Percentiles rank a stretch among this genome's conserved stretches.
phyloP scores from a whole-genome alignment of 306 rosid genomes.

The apple (Malus domestica) region ASM211411v1 NC_041799.1:40832501-40833000 shows the following conservation, averaged over 20 bases:
- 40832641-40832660: not conserved
- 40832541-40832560: conserved; percentile 2
- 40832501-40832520: conserved; percentile 43
- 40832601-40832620: not conserved
- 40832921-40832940: not conserved
- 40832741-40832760: not conserved
- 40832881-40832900: not conserved
- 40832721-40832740: not conserved
- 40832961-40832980: not conserved
- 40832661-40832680: not conserved
- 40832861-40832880: not conserved
- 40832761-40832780: not conserved
- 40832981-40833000: conserved; percentile 17
- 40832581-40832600: not conserved
- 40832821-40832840: not conserved
- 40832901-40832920: not conserved
- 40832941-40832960: not conserved
- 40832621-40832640: not conserved
- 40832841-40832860: not conserved
- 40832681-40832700: not conserved
- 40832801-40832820: not conserved
- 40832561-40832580: not conserved
- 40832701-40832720: not conserved
- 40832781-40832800: not conserved
- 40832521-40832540: conserved; percentile 35